Conservation (phyloP, 1,139 yeast genomes). For the Saccharomyces hybrid region DNA sequence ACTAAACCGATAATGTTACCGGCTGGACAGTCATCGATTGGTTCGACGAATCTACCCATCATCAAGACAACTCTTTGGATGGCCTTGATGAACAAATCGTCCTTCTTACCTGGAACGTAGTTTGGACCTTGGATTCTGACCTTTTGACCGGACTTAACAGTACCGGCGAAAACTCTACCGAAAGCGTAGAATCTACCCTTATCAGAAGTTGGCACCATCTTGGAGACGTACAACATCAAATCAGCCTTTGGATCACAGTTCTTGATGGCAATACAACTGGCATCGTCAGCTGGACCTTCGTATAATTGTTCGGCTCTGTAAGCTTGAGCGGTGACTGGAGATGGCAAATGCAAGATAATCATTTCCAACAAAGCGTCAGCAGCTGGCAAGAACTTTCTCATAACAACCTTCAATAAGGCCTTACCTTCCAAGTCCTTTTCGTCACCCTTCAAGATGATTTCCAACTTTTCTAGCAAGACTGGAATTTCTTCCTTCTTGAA, state of each 20-base stretch:
- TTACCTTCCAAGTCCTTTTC: slow-evolving; percentile 98
- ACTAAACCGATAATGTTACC: slow-evolving; percentile 99
- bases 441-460: slow-evolving; percentile 80
- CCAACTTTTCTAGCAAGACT: slow-evolving; percentile 83
- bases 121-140: slow-evolving; percentile 99
- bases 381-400: slow-evolving; percentile 99
- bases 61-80: slow-evolving; percentile 98
- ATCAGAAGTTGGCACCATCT: slow-evolving; percentile 99
- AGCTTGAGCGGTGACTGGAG: slow-evolving; percentile 97
- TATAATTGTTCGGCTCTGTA: slow-evolving; percentile 99
- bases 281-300: slow-evolving; percentile 98
- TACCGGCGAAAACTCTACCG: slow-evolving; percentile 99
- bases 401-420: slow-evolving; percentile 95
- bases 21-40: slow-evolving; percentile 98
- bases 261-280: slow-evolving; percentile 83
- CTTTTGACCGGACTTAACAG: slow-evolving; percentile 97
- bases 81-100: slow-evolving; percentile 93
- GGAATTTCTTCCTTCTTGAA: slow-evolving; percentile 95
- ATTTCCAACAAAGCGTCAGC: slow-evolving; percentile 99
- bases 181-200: slow-evolving; percentile 99
- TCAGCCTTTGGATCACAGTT: slow-evolving; percentile 98
- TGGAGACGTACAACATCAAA: slow-evolving; percentile 98
- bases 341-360: slow-evolving; percentile 97
- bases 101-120: slow-evolving; percentile 98
- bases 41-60: slow-evolving; percentile 99